Evolutionary conservation across 73 alveolate genomes (phyloP), one percentile per base, ranked within the genome.

Genomic region (Durusdinium trenchii): DNA sequence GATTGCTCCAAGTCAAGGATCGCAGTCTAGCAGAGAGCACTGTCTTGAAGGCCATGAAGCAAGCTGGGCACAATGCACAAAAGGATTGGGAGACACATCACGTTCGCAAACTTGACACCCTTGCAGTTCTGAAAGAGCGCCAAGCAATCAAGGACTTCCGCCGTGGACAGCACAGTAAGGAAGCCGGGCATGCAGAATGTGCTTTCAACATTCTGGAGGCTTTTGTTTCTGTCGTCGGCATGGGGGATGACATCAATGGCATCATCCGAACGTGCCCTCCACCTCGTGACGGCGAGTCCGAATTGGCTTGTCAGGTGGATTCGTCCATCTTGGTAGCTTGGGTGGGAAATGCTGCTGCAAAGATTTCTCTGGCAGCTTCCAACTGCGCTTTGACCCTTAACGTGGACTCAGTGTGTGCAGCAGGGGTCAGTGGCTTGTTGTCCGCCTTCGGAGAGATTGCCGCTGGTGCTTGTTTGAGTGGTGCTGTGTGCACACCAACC

Each of bases 261-360:
- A 86, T 86, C 95, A 86, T 86, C 36, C 75, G 95, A 43, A 81
- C 91, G 50, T 86, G 95, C 95, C 95, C 95, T 54, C 46, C 95
- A 38, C 95, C 95, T 40, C 95, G 95, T 28, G 95, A 86, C 57
- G 95, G 95, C 40, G 95, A 86, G 79, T 86, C 96, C 9, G 86
- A 89, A 86, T 89, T 89, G 96, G 96, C 96, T 40, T 89, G 96
- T 42, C 96, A 91, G 43, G 98, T 91, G 98, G 60, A 91, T 48
- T 87, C 78, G 3, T 87, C 47, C 38, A 91, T 91, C 57, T 76
- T 91, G 73, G 98, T 46, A 12, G 98, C 98, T 40, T 91, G 98
- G 98, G 98, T 91, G 51, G 98, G 98, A 18, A 91, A 91, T 45
- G 28, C 38, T 23, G 98, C 98, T 45, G 60, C 98, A 75, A 91